Conservation (phyloP, 129 eudicot species). For the Solidago caesia region DNA sequence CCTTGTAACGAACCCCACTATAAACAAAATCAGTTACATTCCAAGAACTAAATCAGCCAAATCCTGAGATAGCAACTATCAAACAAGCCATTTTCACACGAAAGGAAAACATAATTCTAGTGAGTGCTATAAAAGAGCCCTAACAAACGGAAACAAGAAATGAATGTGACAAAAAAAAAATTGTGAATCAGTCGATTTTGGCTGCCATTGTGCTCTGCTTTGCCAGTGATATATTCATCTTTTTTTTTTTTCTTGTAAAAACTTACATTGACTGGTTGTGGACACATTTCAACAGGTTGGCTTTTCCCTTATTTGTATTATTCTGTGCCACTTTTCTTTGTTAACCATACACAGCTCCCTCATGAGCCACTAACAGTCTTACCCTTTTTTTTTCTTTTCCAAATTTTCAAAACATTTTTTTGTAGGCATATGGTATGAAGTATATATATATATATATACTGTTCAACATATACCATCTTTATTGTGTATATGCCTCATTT, state of each 20-base stretch:
- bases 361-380: background rate
- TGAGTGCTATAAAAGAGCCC: constrained; percentile 9
- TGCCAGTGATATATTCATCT: constrained; percentile 36
- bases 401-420: constrained; percentile 17
- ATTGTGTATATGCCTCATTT: background rate
- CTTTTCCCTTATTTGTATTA: constrained; percentile 13
- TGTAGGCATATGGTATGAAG: constrained; percentile 14
- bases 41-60: background rate
- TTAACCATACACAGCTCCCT: no score
- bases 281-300: constrained; percentile 27
- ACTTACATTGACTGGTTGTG: constrained; percentile 31
- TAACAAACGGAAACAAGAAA: constrained; percentile 21
- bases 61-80: constrained; percentile 22
- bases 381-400: constrained; percentile 16
- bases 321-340: background rate
- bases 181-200: constrained; percentile 37
- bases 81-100: constrained; percentile 23
- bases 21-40: background rate
- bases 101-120: constrained; percentile 11
- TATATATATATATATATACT: background rate
- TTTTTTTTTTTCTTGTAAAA: constrained; percentile 1
- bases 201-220: constrained; percentile 31
- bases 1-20: no score
- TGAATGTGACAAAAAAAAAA: constrained; percentile 25
- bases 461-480: constrained; percentile 22